These are phyloP conservation scores for Termitomyces sp. DNA, from an alignment of 768 basidiomycete genomes.

Conservation along the genomic window DNA sequence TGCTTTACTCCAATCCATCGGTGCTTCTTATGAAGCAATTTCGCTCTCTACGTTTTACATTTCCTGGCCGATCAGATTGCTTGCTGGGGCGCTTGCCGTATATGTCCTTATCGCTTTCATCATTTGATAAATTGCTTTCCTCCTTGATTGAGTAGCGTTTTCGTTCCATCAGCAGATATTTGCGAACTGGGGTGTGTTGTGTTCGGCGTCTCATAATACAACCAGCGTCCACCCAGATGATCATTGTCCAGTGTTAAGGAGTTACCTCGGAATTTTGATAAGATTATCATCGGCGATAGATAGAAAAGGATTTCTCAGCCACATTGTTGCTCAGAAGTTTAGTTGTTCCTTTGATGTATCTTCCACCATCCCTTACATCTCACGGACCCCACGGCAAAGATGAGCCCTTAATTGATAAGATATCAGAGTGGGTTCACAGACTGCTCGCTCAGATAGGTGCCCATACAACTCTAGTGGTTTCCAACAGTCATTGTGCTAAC, in stretches of 20 bases:
- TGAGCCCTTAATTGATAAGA: not conserved
- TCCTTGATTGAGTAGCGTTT: not conserved
- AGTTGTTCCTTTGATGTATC: not conserved
- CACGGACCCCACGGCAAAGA: not conserved
- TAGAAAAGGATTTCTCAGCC: not conserved
- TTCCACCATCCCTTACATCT: not conserved
- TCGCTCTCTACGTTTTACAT: not conserved
- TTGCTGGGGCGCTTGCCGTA: not conserved
- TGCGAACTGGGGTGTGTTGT: not conserved
- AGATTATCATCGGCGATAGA: not conserved
- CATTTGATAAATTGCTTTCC: not conserved
- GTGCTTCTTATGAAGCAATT: not conserved
- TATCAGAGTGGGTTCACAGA: not conserved
- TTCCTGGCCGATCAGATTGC: not conserved
- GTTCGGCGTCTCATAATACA: not conserved
- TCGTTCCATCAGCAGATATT: not conserved
- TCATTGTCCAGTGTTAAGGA: too few relatives aligned
- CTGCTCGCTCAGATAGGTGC: not conserved
- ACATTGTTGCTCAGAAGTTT: too few relatives aligned
- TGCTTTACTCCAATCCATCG: not conserved
- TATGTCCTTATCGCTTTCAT: not conserved
- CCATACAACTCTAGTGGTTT: not conserved
- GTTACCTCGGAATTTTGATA: not conserved
- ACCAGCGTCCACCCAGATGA: not conserved
- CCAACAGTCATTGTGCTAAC: not conserved